These are phyloP conservation scores for Balamuthia mandrillaris DNA, from an alignment of 208 protist genomes.

Conservation along the genomic window DNA sequence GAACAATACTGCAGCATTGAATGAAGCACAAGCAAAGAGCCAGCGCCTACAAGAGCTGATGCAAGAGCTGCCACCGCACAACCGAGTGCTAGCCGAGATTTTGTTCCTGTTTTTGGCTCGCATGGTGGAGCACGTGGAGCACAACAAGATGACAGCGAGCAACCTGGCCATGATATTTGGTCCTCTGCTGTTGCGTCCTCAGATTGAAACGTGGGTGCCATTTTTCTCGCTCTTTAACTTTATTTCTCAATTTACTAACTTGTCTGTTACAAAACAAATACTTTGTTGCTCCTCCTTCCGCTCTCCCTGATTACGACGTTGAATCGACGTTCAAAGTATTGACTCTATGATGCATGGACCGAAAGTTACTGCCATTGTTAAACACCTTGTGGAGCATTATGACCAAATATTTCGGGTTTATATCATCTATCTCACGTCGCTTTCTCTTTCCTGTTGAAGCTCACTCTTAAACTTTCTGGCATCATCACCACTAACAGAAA, in stretches of 20 bases:
- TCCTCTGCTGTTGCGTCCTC: neutral
- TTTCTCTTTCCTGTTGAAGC: too few species aligned
- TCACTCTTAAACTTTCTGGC: too few species aligned
- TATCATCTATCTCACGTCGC: neutral
- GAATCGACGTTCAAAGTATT: too few species aligned
- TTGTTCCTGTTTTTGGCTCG: neutral
- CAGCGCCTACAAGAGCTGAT: neutral
- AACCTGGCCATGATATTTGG: constrained; percentile 13
- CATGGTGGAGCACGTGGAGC: neutral
- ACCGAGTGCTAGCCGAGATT: neutral
- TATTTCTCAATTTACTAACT: neutral
- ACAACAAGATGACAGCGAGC: neutral
- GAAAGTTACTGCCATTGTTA: neutral
- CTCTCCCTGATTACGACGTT: neutral
- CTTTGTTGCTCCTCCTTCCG: neutral
- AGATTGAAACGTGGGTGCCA: too few species aligned
- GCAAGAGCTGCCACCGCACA: neutral
- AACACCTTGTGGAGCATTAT: neutral
- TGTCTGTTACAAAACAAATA: neutral
- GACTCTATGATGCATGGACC: neutral
- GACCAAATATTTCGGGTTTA: neutral
- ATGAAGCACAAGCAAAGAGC: neutral
- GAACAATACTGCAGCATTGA: too few species aligned
- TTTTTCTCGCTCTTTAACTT: too few species aligned
- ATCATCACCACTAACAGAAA: neutral